Base-by-base conservation (phyloP, 331 rosid species). In the Acacia concinna region DNA sequence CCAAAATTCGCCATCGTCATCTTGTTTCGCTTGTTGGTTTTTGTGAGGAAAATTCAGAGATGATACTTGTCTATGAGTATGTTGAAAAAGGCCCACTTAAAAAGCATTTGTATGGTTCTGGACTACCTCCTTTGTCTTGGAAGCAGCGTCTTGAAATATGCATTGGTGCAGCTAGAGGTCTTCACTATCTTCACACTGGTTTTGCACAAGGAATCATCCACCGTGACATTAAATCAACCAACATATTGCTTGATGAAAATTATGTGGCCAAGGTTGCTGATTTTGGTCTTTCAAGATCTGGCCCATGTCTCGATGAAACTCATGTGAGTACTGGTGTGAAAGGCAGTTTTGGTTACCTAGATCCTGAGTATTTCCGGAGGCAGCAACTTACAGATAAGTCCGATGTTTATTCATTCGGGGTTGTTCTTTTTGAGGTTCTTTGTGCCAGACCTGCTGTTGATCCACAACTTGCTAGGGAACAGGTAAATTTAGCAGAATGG, bases 141-240 rank as follows among this genome's bases (percentile, higher is more conserved):
- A 93, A 91, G 88, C 97, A 89, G 79, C 94, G 99, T 38, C 99
- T 95, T 30, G 97, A 95, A 40, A 87, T 95, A 81, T 95, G 99
- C 91, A 93, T 96, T 54, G 98, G 97, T 18, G 89, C 99, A 8
- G 99, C 99, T 27, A 90, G 98, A 84, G 98, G 99, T 67, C 90
- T 96, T 32, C 99, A 93, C 85, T 96, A 96, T 85, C 98, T 96
- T 71, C 99, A 96, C 85, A 96, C 99, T 21, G 99, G 99, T 41
- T 96, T 90, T 43, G 91, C 98, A 49, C 97, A 88, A 37, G 99
- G 99, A 43, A 93, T 96, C 89, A 96, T 96, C 85, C 99, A 96
- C 85, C 97, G 99, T 0, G 99, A 96, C 88, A 93, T 96, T 64
- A 96, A 96, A 71, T 93, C 99, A 2, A 96, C 99, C 56, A 96